A percentile compares a stretch with the other conserved stretches of the same genome.
phyloP scores from a whole-genome alignment of 345 rosid species.

The Turnera subulata region DNA sequence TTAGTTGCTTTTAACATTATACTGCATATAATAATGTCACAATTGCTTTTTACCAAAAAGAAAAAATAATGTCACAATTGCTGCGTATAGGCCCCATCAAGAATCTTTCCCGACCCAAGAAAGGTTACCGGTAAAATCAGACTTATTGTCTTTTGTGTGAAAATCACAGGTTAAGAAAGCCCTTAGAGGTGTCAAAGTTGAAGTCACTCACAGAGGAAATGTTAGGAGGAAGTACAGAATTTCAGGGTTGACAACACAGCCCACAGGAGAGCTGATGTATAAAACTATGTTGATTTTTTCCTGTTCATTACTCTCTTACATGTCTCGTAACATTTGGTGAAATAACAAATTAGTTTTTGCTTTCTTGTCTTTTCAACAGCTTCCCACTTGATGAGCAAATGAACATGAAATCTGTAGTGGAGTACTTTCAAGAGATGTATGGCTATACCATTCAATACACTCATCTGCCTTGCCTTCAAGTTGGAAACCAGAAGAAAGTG shows the following conservation, averaged over 20 bases:
- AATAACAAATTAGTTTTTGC: background rate
- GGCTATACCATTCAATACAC: slow-evolving; percentile 28
- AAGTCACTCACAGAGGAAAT: slow-evolving; percentile 41
- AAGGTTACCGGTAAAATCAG: no score
- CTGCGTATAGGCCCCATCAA: no score
- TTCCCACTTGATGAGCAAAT: slow-evolving; percentile 40
- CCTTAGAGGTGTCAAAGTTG: slow-evolving; percentile 43
- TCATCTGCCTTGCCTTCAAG: slow-evolving; percentile 42
- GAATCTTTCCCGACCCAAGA: no score
- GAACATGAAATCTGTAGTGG: slow-evolving; percentile 41
- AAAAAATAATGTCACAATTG: no score
- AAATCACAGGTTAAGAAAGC: slow-evolving; percentile 37
- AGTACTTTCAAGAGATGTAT: slow-evolving; percentile 38
- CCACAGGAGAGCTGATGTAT: slow-evolving; percentile 38
- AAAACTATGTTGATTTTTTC: background rate
- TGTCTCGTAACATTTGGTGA: background rate
- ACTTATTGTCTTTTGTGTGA: background rate
- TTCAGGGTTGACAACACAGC: slow-evolving; percentile 38
- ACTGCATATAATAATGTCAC: no score
- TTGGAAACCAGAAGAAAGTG: slow-evolving; percentile 31
- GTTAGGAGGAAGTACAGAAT: slow-evolving; percentile 37
- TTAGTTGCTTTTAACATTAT: no score
- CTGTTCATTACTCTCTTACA: background rate
- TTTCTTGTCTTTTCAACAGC: slow-evolving; percentile 15
- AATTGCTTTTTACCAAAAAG: no score